Evolutionary conservation across 306 rosid genomes (phyloP).

Genomic region (Malus asiatica): DNA sequence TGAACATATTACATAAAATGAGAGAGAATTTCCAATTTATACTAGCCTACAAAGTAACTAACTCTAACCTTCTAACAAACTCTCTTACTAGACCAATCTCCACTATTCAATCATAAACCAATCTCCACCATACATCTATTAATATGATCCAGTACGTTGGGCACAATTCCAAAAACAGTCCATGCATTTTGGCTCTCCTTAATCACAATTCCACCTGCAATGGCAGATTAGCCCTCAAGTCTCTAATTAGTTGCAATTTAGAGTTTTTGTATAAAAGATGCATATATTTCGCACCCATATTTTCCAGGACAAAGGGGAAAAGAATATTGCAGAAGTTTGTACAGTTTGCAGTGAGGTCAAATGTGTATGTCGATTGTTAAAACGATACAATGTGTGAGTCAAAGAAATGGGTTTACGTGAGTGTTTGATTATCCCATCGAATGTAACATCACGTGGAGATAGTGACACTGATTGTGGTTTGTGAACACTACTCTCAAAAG

Average conservation of each 20-base stretch:
- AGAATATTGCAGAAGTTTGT: not conserved
- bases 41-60: too few relatives aligned
- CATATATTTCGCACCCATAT: not conserved
- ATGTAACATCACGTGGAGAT: constrained; percentile 23
- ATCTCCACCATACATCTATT: too few relatives aligned
- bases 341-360: not conserved
- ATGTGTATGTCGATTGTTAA: too few relatives aligned
- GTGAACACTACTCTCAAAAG: constrained; percentile 2
- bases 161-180: not conserved
- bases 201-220: not conserved
- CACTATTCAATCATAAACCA: too few relatives aligned
- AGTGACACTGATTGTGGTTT: not conserved
- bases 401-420: constrained; percentile 20
- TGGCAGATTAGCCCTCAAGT: constrained; percentile 9
- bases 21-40: too few relatives aligned
- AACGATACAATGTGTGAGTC: too few relatives aligned
- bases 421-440: constrained; percentile 2
- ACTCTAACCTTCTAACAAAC: too few relatives aligned
- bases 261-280: not conserved
- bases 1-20: too few relatives aligned
- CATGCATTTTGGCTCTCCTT: not conserved
- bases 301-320: not conserved
- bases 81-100: too few relatives aligned
- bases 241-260: not conserved
- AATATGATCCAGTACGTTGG: too few relatives aligned